Evolutionary conservation across 352 stramenopile species (phyloP).

Genomic region (Pythium apleroticum): DNA sequence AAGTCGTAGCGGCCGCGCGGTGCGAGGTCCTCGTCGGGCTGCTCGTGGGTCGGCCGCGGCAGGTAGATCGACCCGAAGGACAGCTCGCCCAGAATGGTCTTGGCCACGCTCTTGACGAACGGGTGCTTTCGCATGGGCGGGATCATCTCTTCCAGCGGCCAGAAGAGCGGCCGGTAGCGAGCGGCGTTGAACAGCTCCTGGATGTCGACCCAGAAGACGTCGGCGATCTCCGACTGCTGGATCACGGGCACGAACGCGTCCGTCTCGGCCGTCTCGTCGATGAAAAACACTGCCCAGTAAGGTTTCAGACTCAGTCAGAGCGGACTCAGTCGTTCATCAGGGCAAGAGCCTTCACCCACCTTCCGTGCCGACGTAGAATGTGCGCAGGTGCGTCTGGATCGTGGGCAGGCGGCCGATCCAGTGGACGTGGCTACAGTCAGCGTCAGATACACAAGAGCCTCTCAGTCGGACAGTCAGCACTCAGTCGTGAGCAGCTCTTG

Average conservation of each 20-base stretch:
- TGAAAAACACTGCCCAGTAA: constrained; percentile 62
- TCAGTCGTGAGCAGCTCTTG: not conserved
- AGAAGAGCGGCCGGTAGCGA: constrained; percentile 58
- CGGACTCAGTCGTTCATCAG: not conserved
- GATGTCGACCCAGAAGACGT: constrained; percentile 84
- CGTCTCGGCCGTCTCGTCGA: constrained; percentile 50
- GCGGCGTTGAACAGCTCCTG: constrained; percentile 65
- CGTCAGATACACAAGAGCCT: no score
- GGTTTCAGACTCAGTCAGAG: not conserved
- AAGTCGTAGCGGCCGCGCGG: constrained; percentile 63
- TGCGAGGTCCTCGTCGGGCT: constrained; percentile 42
- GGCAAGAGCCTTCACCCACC: constrained; percentile 29
- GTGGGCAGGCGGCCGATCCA: constrained; percentile 62
- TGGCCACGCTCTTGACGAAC: constrained; percentile 29
- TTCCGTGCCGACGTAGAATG: constrained; percentile 68
- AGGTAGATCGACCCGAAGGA: constrained; percentile 77
- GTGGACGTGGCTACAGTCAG: constrained; percentile 47
- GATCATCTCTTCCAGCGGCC: constrained; percentile 62
- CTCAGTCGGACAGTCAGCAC: no score
- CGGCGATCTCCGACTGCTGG: constrained; percentile 67
- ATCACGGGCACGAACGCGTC: constrained; percentile 48
- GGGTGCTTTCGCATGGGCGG: constrained; percentile 36
- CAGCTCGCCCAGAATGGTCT: constrained; percentile 54
- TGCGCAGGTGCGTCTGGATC: constrained; percentile 63
- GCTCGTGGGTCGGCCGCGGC: constrained; percentile 43